These are phyloP conservation scores for Ceratocystiopsis brevicomis DNA, from an alignment of 2,329 filamentous ascomycete genomes.

Conservation along the genomic window DNA sequence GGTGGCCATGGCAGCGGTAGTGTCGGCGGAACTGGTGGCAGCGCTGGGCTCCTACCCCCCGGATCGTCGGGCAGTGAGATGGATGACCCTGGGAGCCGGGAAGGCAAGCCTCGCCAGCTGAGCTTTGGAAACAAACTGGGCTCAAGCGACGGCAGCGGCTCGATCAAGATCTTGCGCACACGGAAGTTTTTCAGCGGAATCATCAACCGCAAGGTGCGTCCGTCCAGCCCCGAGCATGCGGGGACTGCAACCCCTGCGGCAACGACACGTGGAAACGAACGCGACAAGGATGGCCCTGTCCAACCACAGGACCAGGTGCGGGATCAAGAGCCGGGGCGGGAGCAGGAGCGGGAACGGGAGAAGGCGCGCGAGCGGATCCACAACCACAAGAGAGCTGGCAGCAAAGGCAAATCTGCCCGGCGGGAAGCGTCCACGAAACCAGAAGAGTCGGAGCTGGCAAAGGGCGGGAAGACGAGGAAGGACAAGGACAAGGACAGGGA, in stretches of 20 bases:
- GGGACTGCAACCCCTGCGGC: neutral
- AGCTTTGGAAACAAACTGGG: conserved; percentile 8
- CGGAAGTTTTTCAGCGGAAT: conserved; percentile 24
- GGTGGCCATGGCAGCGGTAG: neutral
- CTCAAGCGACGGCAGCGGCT: conserved; percentile 12
- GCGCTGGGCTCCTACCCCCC: conserved; percentile 15
- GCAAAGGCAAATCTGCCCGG: conserved; percentile 1
- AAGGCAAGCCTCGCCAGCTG: conserved; percentile 10
- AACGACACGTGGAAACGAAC: neutral
- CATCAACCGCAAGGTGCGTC: conserved; percentile 17
- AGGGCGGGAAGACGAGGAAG: conserved; percentile 6
- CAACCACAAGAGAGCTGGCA: conserved; percentile 1
- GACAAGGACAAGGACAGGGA: conserved; percentile 5
- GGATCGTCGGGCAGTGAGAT: conserved; percentile 33
- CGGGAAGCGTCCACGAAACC: conserved; percentile 1
- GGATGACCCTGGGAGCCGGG: conserved; percentile 14
- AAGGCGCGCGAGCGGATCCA: conserved; percentile 6
- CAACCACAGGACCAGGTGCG: conserved; percentile 4
- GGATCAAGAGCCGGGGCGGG: conserved; percentile 3
- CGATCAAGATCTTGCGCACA: conserved; percentile 19
- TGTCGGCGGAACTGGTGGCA: neutral
- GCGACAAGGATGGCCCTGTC: neutral
- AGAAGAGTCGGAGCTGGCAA: neutral
- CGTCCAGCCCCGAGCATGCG: conserved; percentile 13
- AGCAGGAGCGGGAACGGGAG: conserved; percentile 3